A percentile compares a stretch with the other conserved stretches of the same genome.
Evolutionary conservation across 73 alveolate genomes (phyloP).

Genomic region (Paramecium caudatum): DNA sequence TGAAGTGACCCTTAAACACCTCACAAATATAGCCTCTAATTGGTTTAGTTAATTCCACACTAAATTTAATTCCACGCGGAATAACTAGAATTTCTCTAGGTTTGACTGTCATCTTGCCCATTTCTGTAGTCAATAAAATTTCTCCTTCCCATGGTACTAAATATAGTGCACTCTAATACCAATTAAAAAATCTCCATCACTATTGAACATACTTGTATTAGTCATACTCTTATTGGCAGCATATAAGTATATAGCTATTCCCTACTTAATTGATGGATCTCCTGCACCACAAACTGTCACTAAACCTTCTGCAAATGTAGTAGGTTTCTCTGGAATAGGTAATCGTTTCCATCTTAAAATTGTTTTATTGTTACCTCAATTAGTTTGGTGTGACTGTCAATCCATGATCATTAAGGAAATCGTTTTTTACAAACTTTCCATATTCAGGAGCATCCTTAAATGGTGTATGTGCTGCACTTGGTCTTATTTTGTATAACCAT

Average conservation of each 20-base stretch:
- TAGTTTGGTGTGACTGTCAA: conserved; percentile 82
- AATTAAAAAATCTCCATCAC: conserved; percentile 89
- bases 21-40: conserved; percentile 91
- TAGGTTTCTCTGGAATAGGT: conserved; percentile 81
- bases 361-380: conserved; percentile 66
- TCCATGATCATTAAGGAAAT: conserved; percentile 79
- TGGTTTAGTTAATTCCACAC: conserved; percentile 79
- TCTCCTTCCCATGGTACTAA: conserved; percentile 89
- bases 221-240: conserved; percentile 88
- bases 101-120: conserved; percentile 83
- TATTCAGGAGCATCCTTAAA: conserved; percentile 62
- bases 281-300: conserved; percentile 90
- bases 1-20: conserved; percentile 86
- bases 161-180: conserved; percentile 7
- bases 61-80: conserved; percentile 92
- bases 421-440: conserved; percentile 73
- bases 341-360: conserved; percentile 79
- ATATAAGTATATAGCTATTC: conserved; percentile 85
- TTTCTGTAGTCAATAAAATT: conserved; percentile 85
- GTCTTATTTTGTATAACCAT: conserved; percentile 90
- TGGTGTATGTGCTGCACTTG: conserved; percentile 86
- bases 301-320: conserved; percentile 86
- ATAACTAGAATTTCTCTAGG: conserved; percentile 87
- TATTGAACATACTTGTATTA: conserved; percentile 82
- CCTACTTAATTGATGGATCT: conserved; percentile 87